Percentiles rank a stretch among this genome's conserved stretches.
Conservation (phyloP, 306 rosid species). For the Prunus kanzakura region DNA sequence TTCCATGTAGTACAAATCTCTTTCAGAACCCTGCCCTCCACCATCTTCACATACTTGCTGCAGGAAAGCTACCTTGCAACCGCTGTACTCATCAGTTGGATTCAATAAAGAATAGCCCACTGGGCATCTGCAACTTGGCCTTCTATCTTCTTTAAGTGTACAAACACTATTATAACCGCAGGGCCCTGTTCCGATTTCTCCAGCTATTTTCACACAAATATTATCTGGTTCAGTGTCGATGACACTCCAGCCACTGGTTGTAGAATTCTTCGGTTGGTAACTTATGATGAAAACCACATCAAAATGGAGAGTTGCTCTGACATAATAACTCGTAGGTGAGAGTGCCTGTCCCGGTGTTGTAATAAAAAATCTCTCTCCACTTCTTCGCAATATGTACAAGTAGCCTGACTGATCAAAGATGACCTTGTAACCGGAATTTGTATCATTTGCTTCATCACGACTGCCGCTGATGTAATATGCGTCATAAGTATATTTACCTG, state of each 20-base stretch:
- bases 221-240: too few relatives aligned
- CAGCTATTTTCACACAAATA: background rate
- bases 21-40: background rate
- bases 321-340: constrained; percentile 21
- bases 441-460: too few relatives aligned
- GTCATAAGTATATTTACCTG: too few relatives aligned
- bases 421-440: constrained; percentile 28
- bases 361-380: background rate
- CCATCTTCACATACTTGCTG: constrained; percentile 24
- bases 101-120: constrained; percentile 26
- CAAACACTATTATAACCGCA: constrained; percentile 15
- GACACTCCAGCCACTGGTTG: constrained; percentile 19
- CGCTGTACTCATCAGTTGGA: constrained; percentile 28
- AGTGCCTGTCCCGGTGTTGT: background rate
- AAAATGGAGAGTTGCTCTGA: constrained; percentile 38
- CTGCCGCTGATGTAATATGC: too few relatives aligned
- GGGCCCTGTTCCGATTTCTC: background rate
- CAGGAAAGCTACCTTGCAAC: constrained; percentile 42
- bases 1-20: constrained; percentile 7
- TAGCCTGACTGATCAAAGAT: constrained; percentile 32
- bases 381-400: constrained; percentile 22
- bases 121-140: constrained; percentile 45
- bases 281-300: constrained; percentile 41
- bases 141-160: constrained; percentile 12
- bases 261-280: constrained; percentile 22